phyloP scores from a whole-genome alignment of 208 protist genomes.

The Crithidia expoeki region DNA sequence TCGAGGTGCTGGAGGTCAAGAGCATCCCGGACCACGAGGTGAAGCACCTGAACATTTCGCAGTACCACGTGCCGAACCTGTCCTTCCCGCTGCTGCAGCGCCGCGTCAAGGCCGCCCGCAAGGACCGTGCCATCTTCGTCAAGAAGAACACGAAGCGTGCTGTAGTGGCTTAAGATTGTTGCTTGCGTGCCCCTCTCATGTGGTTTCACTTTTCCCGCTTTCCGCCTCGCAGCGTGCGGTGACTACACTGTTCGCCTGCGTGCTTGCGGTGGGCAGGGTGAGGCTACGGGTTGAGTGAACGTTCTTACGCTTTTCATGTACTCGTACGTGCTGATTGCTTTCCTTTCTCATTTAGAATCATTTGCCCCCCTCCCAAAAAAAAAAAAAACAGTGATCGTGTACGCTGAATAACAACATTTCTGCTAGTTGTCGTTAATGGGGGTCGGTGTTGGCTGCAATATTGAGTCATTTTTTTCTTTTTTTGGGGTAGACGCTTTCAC shows the following conservation, averaged over 20 bases:
- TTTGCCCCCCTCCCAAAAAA: not conserved
- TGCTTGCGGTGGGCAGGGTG: not conserved
- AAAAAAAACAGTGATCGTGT: not conserved
- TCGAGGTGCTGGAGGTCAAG: slow-evolving; percentile 96
- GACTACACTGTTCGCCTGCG: not conserved
- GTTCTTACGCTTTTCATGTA: slow-evolving; percentile 5
- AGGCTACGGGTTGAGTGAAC: not conserved
- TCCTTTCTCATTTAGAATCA: slow-evolving; percentile 22
- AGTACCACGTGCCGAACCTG: slow-evolving; percentile 93
- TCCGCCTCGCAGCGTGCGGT: not conserved
- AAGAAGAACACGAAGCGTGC: slow-evolving; percentile 87
- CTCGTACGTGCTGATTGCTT: not conserved
- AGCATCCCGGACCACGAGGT: slow-evolving; percentile 89
- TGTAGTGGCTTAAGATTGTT: slow-evolving; percentile 61
- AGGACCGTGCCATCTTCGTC: slow-evolving; percentile 83
- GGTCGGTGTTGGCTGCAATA: too few species aligned
- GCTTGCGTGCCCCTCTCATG: not conserved
- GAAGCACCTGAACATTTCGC: slow-evolving; percentile 80
- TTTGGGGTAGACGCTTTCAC: too few species aligned
- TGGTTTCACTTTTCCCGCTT: not conserved
- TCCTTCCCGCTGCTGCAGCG: slow-evolving; percentile 97
- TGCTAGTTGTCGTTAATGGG: too few species aligned
- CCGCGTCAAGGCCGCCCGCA: slow-evolving; percentile 72
- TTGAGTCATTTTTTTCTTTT: too few species aligned
- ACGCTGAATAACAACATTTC: too few species aligned